These are phyloP conservation scores for Terfezia claveryi DNA, from an alignment of 495 filamentous ascomycete species.

Conservation along the genomic window DNA sequence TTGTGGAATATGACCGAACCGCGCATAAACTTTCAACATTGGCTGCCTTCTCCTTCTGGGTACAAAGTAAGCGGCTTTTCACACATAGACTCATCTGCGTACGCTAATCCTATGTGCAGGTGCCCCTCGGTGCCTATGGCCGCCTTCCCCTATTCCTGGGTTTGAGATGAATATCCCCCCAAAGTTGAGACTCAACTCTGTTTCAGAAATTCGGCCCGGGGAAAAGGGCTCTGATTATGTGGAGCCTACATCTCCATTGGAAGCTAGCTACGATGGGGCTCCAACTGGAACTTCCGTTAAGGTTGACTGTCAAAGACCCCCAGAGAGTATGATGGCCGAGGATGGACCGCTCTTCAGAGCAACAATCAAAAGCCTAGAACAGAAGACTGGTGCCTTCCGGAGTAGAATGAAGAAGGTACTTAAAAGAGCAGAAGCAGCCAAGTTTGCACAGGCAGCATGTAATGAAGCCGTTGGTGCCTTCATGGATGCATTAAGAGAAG, in stretches of 20 bases:
- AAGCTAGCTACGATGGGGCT: constrained; percentile 25
- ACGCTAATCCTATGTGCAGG: constrained; percentile 8
- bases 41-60: constrained; percentile 85
- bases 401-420: constrained; percentile 86
- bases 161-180: constrained; percentile 51
- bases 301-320: constrained; percentile 61
- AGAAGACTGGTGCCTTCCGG: constrained; percentile 90
- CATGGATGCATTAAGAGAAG: constrained; percentile 70
- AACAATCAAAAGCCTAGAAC: constrained; percentile 88
- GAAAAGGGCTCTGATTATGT: constrained; percentile 31
- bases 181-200: constrained; percentile 55
- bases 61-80: constrained; percentile 40
- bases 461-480: constrained; percentile 69
- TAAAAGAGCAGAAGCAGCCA: constrained; percentile 69
- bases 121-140: constrained; percentile 12
- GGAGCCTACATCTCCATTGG: constrained; percentile 47
- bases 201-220: constrained; percentile 19
- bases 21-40: constrained; percentile 74
- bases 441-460: constrained; percentile 54
- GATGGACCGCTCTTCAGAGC: constrained; percentile 92
- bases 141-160: constrained; percentile 31
- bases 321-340: constrained; percentile 71
- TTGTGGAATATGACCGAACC: constrained; percentile 87
- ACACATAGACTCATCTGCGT: neutral
- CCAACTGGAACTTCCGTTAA: constrained; percentile 37